Conservation (phyloP, 371 early-diverging fungal genomes). For the Haplosporangium sp. region DNA sequence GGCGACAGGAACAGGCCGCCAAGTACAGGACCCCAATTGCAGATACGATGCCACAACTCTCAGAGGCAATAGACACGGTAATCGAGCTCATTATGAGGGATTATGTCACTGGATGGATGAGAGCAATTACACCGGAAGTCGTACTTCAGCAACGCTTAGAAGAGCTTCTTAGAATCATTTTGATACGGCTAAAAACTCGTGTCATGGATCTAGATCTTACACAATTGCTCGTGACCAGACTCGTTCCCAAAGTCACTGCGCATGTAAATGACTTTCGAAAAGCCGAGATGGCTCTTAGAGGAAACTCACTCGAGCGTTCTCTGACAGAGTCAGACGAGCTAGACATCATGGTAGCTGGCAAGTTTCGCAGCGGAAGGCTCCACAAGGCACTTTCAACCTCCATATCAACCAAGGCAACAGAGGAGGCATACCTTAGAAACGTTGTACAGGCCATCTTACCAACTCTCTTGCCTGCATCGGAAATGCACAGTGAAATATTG, state of each 20-base stretch:
- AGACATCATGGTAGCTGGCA: slow-evolving; percentile 71
- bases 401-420: slow-evolving; percentile 63
- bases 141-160: slow-evolving; percentile 56
- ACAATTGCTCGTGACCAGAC: slow-evolving; percentile 65
- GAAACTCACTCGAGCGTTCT: slow-evolving; percentile 64
- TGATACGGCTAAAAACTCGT: slow-evolving; percentile 55
- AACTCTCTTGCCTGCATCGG: slow-evolving; percentile 65
- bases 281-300: slow-evolving; percentile 72
- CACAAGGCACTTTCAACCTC: slow-evolving; percentile 70
- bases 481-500: slow-evolving; percentile 68
- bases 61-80: slow-evolving; percentile 60
- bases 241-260: slow-evolving; percentile 74
- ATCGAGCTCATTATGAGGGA: slow-evolving; percentile 63
- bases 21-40: slow-evolving; percentile 45
- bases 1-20: slow-evolving; percentile 48
- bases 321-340: slow-evolving; percentile 70
- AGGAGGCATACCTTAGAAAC: slow-evolving; percentile 75
- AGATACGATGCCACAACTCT: slow-evolving; percentile 54
- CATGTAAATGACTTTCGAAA: slow-evolving; percentile 78
- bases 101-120: slow-evolving; percentile 70
- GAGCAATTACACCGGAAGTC: slow-evolving; percentile 59
- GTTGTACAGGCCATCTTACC: slow-evolving; percentile 75
- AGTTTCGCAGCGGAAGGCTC: slow-evolving; percentile 70
- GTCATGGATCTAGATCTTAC: slow-evolving; percentile 69
- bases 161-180: slow-evolving; percentile 60